Percentiles rank a stretch among this genome's conserved stretches.
These are phyloP conservation scores for Musa balbisiana DNA, from an alignment of 202 grass and related monocot species.

Conservation along the genomic window DNA sequence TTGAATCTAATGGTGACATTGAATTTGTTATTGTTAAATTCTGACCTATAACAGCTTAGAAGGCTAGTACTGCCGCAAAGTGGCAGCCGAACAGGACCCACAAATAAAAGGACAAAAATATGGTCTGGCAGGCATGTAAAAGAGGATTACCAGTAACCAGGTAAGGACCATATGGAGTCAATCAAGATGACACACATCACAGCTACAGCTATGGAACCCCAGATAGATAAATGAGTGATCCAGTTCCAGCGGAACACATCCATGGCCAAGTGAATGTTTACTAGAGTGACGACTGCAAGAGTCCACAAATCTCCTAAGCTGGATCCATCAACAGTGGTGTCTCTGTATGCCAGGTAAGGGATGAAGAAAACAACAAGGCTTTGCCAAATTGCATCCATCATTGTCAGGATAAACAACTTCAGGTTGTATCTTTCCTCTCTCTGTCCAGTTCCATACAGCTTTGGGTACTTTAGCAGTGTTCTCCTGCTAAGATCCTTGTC, in stretches of 20 bases:
- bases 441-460: constrained; percentile 77
- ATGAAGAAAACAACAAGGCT: constrained; percentile 75
- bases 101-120: not conserved
- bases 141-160: constrained; percentile 73
- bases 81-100: not conserved
- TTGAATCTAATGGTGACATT: too few relatives aligned
- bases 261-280: constrained; percentile 85
- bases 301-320: constrained; percentile 89
- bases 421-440: constrained; percentile 88
- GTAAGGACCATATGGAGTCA: constrained; percentile 54
- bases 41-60: too few relatives aligned
- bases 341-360: constrained; percentile 76
- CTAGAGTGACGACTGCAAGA: constrained; percentile 79
- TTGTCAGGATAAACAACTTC: constrained; percentile 68
- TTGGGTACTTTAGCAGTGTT: constrained; percentile 78
- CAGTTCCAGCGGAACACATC: constrained; percentile 94
- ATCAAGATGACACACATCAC: constrained; percentile 81
- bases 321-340: constrained; percentile 50
- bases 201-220: constrained; percentile 82
- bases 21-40: not conserved
- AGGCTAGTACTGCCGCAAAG: too few relatives aligned
- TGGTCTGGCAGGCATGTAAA: not conserved
- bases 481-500: constrained; percentile 80
- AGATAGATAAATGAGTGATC: constrained; percentile 74
- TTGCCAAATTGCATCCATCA: constrained; percentile 84